Base-by-base conservation (phyloP, 2,329 filamentous ascomycete genomes). In the Fusarium sp. region DNA sequence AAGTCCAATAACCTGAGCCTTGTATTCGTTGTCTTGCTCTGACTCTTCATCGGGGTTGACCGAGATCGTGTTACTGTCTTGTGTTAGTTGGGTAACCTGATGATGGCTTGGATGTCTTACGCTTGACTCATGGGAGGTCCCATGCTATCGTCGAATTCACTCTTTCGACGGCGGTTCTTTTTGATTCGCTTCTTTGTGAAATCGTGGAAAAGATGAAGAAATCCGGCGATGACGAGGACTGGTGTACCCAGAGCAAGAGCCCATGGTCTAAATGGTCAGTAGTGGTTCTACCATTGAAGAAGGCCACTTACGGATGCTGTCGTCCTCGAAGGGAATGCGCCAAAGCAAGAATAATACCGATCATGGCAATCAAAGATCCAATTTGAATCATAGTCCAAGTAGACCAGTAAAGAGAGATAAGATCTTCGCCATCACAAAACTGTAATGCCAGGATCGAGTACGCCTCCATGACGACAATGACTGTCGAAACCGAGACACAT, bases 311-410 rank as follows among this genome's bases (percentile, higher is more conserved):
- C 79, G 87, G 87, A n/a, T 86, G 84, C 61, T 82, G 81, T 49
- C 83, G 78, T 39, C 86, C 80, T 38, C 80, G 80, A 10, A 88
- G 72, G 4, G 83, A 80, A 65, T 88, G 85, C 36, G 82, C 80
- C 26, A 88, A 77, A 38, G 86, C 83, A 5, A 89, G 78, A 44
- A 87, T 83, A 63, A 89, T 85, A 28, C 87, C 87, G 14, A 84
- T 74, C 72, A 89, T 87, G 60, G 87, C 87, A 36, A 89, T 88
- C 63, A 87, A 78, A 3, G 85, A 85, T 7, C 87, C 87, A 4
- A 89, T 78, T 69, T 89, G 87, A 7, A 88, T 79, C 81, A 88
- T 86, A 22, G 86, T 87, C 86, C 87, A 89, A 3, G 87, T 88
- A 0, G 87, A 85, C 87, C 87, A 89, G 76, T 88, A 89, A 0